These are phyloP conservation scores for Cyathus striatus DNA, from an alignment of 768 basidiomycete genomes.

Conservation along the genomic window DNA sequence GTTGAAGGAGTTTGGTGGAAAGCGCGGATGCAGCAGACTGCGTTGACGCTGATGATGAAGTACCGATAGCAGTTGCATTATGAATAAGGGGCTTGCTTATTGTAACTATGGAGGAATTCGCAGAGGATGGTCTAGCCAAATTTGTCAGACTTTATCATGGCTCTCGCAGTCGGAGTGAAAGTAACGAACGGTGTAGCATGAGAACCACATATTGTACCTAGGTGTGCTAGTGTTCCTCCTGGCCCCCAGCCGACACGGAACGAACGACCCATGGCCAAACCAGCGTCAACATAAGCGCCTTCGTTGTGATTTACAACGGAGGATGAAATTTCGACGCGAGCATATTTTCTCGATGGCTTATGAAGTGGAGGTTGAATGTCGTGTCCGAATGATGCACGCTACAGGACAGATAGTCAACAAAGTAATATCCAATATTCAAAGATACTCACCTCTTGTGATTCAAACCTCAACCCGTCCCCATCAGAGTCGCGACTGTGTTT, in stretches of 20 bases:
- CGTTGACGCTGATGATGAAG: slow-evolving; percentile 7
- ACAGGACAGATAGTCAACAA: slow-evolving; percentile 4
- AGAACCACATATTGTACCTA: slow-evolving; percentile 70
- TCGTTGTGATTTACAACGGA: slow-evolving; percentile 66
- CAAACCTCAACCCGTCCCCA: slow-evolving; percentile 58
- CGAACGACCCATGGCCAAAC: slow-evolving; percentile 78
- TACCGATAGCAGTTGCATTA: slow-evolving; percentile 10
- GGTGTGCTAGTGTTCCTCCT: slow-evolving; percentile 66
- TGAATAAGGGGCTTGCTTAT: slow-evolving; percentile 39
- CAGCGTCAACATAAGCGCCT: slow-evolving; percentile 70
- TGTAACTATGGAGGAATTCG: slow-evolving; percentile 59
- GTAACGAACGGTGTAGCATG: slow-evolving; percentile 44
- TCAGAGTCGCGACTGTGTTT: slow-evolving; percentile 81
- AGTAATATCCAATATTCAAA: slow-evolving; percentile 2
- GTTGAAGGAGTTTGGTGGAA: slow-evolving; percentile 62
- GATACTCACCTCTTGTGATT: slow-evolving; percentile 53
- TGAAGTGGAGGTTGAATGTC: slow-evolving; percentile 62
- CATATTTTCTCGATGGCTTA: slow-evolving; percentile 76
- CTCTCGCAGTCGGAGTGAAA: too few species aligned
- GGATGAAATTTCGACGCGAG: slow-evolving; percentile 62
- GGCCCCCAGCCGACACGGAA: slow-evolving; percentile 93
- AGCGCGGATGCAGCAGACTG: slow-evolving; percentile 27
- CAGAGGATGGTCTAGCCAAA: slow-evolving; percentile 38
- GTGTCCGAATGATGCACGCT: slow-evolving; percentile 81
- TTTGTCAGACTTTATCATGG: too few species aligned